Evolutionary conservation across 192 early-diverging fungal genomes (phyloP).

Genomic region (Entrophospora sp.): DNA sequence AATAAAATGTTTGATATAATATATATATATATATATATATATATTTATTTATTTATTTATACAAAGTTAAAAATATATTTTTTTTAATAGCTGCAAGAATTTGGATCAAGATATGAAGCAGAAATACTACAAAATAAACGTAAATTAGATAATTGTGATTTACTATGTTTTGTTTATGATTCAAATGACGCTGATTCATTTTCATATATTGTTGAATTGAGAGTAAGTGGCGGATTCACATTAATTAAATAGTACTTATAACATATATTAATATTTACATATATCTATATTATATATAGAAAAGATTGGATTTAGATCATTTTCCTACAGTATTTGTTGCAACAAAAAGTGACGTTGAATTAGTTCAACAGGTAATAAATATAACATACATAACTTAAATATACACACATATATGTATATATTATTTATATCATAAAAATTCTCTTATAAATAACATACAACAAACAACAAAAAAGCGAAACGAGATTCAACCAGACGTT

Average conservation of each 20-base stretch:
- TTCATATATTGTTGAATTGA: conserved; percentile 74
- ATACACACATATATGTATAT: background rate
- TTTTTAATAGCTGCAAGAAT: conserved; percentile 73
- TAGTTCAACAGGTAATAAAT: conserved; percentile 59
- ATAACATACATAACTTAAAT: background rate
- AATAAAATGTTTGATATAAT: too few species aligned
- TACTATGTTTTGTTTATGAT: conserved; percentile 93
- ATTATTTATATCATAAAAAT: too few species aligned
- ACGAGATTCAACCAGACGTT: conserved; percentile 83
- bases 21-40: conserved; percentile 20
- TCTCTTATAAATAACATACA: background rate
- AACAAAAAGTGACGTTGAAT: conserved; percentile 88
- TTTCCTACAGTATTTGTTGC: conserved; percentile 89
- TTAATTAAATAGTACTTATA: background rate
- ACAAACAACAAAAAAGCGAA: conserved; percentile 25
- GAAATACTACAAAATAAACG: conserved; percentile 87
- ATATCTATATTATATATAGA: conserved; percentile 34
- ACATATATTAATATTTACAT: background rate
- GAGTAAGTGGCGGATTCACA: conserved; percentile 50
- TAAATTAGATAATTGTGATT: conserved; percentile 80
- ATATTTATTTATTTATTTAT: background rate
- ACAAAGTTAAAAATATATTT: background rate
- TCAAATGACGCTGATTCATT: conserved; percentile 91
- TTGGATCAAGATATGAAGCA: conserved; percentile 74
- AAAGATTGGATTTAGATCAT: conserved; percentile 73